A percentile compares a stretch with the other conserved stretches of the same genome.
Evolutionary conservation across 179 eudicot species (phyloP).

Genomic region (Spinacia oleracea): DNA sequence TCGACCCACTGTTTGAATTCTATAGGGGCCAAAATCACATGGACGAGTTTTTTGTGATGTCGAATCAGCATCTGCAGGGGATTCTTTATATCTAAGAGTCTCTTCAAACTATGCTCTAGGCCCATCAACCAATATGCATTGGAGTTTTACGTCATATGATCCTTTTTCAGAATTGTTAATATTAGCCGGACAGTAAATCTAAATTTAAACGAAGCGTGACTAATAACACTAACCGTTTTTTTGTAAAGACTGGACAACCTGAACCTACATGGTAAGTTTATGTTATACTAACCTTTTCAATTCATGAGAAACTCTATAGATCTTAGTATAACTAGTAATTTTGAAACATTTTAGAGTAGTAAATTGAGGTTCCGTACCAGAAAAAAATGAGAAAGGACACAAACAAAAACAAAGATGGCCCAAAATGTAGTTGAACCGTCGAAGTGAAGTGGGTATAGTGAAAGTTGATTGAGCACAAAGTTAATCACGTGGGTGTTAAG

Average conservation of each 20-base stretch:
- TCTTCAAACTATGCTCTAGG: too few relatives aligned
- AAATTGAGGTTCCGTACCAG: too few relatives aligned
- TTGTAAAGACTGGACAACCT: too few relatives aligned
- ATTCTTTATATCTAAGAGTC: neutral
- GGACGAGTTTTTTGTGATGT: neutral
- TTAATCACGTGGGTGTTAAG: conserved; percentile 31
- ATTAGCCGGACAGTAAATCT: neutral
- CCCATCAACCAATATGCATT: too few relatives aligned
- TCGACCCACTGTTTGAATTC: neutral
- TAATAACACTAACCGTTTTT: neutral
- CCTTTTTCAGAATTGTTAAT: too few relatives aligned
- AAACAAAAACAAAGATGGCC: neutral
- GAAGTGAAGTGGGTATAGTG: neutral
- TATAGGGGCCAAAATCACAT: neutral
- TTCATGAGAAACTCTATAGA: too few relatives aligned
- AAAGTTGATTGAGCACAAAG: conserved; percentile 25
- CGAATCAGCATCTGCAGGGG: neutral
- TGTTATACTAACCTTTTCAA: too few relatives aligned
- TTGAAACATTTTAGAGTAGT: too few relatives aligned
- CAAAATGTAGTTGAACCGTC: neutral
- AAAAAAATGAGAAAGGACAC: neutral
- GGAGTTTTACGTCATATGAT: neutral
- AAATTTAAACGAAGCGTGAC: too few relatives aligned
- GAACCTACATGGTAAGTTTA: too few relatives aligned
- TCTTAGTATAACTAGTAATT: too few relatives aligned